Conservation (phyloP, 2,329 filamentous ascomycete species). For the Botrytis hyacinthi region DNA sequence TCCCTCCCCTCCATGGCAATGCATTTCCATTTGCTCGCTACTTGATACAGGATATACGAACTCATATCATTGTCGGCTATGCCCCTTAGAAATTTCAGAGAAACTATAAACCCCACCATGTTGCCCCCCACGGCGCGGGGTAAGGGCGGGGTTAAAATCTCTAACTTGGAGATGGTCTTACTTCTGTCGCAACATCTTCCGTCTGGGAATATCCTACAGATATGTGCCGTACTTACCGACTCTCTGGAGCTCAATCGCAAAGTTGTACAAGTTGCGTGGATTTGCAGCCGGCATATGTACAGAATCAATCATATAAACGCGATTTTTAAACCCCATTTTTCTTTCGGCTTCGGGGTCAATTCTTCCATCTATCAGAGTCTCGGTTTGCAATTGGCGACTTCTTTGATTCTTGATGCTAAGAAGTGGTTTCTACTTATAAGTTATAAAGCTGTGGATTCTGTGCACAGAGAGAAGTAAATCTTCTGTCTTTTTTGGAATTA, state of each 20-base stretch:
- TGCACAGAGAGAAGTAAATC: neutral
- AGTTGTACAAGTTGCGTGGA: neutral
- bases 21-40: neutral
- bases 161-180: neutral
- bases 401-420: neutral
- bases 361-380: neutral
- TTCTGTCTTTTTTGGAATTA: neutral
- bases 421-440: neutral
- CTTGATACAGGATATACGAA: neutral
- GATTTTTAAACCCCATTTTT: neutral
- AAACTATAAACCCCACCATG: neutral
- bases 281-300: neutral
- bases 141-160: neutral
- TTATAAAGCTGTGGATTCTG: neutral
- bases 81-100: neutral
- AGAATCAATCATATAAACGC: neutral
- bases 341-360: neutral
- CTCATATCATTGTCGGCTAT: neutral
- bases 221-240: neutral
- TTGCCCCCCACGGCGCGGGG: neutral
- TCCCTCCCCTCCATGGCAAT: neutral
- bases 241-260: neutral
- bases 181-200: neutral
- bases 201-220: neutral
- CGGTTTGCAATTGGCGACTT: neutral